phyloP scores from a whole-genome alignment of 768 basidiomycete species.

The Gymnopilus dilepis region DNA sequence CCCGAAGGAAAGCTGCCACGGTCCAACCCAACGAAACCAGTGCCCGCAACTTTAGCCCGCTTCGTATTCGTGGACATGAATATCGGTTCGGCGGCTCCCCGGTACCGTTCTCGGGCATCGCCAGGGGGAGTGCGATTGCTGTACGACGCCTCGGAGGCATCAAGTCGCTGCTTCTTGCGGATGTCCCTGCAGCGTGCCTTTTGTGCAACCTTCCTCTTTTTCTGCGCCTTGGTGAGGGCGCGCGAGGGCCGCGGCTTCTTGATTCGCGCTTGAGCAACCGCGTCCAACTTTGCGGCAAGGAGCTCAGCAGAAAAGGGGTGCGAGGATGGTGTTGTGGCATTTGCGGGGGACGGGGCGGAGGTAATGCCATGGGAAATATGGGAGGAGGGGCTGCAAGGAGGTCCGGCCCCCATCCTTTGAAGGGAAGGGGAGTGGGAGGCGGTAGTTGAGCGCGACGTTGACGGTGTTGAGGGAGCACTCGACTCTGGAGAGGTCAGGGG shows the following conservation, averaged over 20 bases:
- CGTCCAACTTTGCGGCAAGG: no score
- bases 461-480: background rate
- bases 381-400: background rate
- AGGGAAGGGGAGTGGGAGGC: background rate
- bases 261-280: no score
- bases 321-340: no score
- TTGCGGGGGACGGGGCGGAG: no score
- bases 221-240: no score
- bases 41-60: background rate
- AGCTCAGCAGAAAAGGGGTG: no score
- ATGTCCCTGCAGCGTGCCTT: no score
- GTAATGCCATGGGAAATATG: background rate
- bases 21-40: background rate
- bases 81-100: background rate
- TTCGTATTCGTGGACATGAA: background rate
- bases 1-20: background rate
- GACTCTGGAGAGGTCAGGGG: background rate
- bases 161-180: background rate
- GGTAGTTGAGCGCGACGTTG: background rate
- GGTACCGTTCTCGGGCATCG: background rate
- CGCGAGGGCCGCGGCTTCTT: no score
- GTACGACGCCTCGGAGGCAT: background rate
- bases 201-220: no score
- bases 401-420: no score
- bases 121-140: background rate